A percentile compares a stretch with the other conserved stretches of the same genome.
These are phyloP conservation scores for Phaffomyces thermotolerans DNA, from an alignment of 805 yeast genomes.

Conservation along the genomic window DNA sequence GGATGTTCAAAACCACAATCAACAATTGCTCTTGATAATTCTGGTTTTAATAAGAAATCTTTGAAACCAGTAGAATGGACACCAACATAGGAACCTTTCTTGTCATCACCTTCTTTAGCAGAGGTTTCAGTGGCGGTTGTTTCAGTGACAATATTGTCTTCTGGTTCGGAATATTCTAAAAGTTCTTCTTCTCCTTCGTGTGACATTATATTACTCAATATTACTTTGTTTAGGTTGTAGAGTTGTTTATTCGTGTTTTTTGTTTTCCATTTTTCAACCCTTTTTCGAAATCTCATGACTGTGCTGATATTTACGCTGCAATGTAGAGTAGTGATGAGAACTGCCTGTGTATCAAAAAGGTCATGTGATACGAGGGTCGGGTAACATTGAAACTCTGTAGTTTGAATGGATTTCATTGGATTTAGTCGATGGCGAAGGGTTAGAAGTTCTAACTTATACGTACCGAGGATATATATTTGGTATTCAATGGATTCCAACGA, in stretches of 20 bases:
- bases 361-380: no score
- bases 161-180: conserved; percentile 97
- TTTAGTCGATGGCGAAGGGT: no score
- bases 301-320: neutral
- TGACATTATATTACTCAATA: conserved; percentile 44
- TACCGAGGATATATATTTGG: no score
- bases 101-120: conserved; percentile 55
- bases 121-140: conserved; percentile 37
- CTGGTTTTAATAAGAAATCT: conserved; percentile 95
- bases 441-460: no score
- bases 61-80: conserved; percentile 98
- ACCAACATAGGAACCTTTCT: conserved; percentile 97
- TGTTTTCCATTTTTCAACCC: neutral
- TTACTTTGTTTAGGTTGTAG: no score
- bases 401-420: no score
- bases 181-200: conserved; percentile 99
- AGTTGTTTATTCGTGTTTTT: neutral
- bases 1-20: conserved; percentile 99
- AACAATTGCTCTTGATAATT: conserved; percentile 92
- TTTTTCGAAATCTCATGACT: neutral
- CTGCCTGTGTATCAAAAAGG: no score
- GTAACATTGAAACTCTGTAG: no score
- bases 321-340: no score
- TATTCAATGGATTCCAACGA: no score
- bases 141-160: conserved; percentile 70